phyloP scores from a whole-genome alignment of 352 stramenopile genomes.

The Pythium guiyangense region DNA sequence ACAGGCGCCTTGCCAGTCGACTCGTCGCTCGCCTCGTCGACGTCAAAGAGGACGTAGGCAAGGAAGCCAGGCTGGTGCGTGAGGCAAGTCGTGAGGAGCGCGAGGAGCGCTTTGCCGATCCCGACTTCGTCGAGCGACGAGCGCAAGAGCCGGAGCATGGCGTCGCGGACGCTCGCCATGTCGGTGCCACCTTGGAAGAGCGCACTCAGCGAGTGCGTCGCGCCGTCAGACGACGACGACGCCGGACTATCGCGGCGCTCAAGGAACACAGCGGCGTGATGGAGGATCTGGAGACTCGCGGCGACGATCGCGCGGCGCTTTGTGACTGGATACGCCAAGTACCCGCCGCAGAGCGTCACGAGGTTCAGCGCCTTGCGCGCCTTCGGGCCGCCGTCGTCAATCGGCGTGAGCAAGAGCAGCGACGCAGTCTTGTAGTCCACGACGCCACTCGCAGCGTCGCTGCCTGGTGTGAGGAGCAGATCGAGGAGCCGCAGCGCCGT shows the following conservation, averaged over 20 bases:
- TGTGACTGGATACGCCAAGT: slow-evolving; percentile 40
- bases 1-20: slow-evolving; percentile 12
- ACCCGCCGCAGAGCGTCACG: slow-evolving; percentile 45
- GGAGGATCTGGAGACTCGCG: slow-evolving; percentile 48
- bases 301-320: slow-evolving; percentile 31
- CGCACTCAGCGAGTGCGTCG: slow-evolving; percentile 43
- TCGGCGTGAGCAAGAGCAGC: slow-evolving; percentile 34
- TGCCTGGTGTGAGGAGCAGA: slow-evolving; percentile 22
- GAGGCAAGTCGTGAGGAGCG: slow-evolving; percentile 46
- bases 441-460: neutral
- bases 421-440: slow-evolving; percentile 8
- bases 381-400: slow-evolving; percentile 37
- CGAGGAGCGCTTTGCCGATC: slow-evolving; percentile 40
- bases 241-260: neutral
- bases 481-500: slow-evolving; percentile 43
- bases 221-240: slow-evolving; percentile 6
- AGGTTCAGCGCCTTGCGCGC: slow-evolving; percentile 37
- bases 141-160: slow-evolving; percentile 34
- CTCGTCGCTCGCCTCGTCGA: slow-evolving; percentile 5
- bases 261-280: slow-evolving; percentile 28
- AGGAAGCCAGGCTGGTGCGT: slow-evolving; percentile 62
- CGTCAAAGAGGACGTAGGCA: slow-evolving; percentile 43
- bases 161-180: slow-evolving; percentile 30
- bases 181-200: slow-evolving; percentile 44
- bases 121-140: slow-evolving; percentile 16